Evolutionary conservation across 2,329 filamentous ascomycete genomes (phyloP), one percentile per base, ranked within the genome.

Genomic region (Ascochyta clinopodiicola): DNA sequence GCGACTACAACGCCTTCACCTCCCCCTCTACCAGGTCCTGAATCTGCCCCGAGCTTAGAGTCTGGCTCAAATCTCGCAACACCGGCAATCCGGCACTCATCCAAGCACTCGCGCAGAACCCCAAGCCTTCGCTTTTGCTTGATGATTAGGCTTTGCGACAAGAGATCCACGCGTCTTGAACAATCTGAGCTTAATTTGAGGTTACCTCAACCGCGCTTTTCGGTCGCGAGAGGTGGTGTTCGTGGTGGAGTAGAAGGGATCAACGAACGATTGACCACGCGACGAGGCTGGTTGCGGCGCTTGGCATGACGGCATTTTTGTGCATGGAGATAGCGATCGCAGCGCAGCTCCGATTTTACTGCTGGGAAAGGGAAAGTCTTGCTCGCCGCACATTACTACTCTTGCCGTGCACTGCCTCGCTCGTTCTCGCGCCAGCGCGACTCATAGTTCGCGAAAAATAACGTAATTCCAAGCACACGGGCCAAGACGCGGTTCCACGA

Each of bases 101-200:
- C 51, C 51, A 47, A 48, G 51, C 44, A 44, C 9, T 13, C 37
- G 24, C 24, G 24, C 34, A 17, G 32, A 27, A n/a, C 12, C 44
- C 44, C 44, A 49, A 54, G 51, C 51, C 51, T 54, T 49, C 27
- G 27, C 44, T 32, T 44, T 54, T 54, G 51, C 51, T 49, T 54
- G 44, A 54, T 10, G n/a, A 39, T 19, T 44, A 49, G 51, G 39
- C 39, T 39, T n/a, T 44, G 7, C 12, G 15, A 44, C 39, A 54
- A 54, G 51, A 40, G 27, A 29, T 35, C 2, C n/a, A 12, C 22
- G 6, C 10, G 45, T 54, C 44, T 44, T 54, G 51, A 49, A 39
- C 6, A 22, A 6, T 19, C 27, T 44, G 51, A 54, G 51, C 51
- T 54, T 54, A 31, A 27, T 21, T 15, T 1, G 12, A 44, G 49